Percentiles rank a stretch among this genome's conserved stretches.
These are phyloP conservation scores for Avena atlantica DNA, from an alignment of 176 grass and related monocot species.

Conservation along the genomic window DNA sequence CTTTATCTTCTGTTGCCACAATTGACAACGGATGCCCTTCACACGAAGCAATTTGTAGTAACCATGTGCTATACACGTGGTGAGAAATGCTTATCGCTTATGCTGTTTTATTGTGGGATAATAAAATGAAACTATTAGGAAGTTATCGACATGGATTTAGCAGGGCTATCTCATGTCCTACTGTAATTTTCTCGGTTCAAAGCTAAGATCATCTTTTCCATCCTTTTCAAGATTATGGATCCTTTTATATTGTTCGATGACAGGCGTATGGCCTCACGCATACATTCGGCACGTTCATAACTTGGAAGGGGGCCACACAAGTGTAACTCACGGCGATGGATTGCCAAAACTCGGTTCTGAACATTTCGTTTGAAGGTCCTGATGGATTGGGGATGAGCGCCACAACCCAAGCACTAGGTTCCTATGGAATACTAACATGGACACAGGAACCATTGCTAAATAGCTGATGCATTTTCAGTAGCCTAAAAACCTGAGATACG, in stretches of 20 bases:
- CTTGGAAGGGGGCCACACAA: slow-evolving; percentile 31
- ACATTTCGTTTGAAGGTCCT: background rate
- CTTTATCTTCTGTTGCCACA: background rate
- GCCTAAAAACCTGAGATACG: background rate
- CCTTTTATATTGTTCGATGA: slow-evolving; percentile 20
- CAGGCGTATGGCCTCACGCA: slow-evolving; percentile 64
- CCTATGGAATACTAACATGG: background rate
- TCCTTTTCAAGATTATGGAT: slow-evolving; percentile 16
- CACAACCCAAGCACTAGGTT: slow-evolving; percentile 33
- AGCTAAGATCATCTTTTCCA: background rate
- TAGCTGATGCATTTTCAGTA: background rate
- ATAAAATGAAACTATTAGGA: background rate
- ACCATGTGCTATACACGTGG: background rate
- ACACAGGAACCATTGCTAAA: background rate
- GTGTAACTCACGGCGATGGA: background rate
- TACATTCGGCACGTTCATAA: slow-evolving; percentile 44
- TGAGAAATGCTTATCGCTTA: background rate
- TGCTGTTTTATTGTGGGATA: background rate
- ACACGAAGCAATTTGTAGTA: background rate
- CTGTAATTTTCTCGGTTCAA: background rate
- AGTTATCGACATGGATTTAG: background rate
- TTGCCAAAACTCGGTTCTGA: slow-evolving; percentile 22
- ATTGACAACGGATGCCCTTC: background rate
- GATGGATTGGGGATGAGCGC: slow-evolving; percentile 34
- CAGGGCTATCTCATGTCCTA: background rate